phyloP scores from a whole-genome alignment of 352 stramenopile species.

The Globisporangium middletonii region DNA sequence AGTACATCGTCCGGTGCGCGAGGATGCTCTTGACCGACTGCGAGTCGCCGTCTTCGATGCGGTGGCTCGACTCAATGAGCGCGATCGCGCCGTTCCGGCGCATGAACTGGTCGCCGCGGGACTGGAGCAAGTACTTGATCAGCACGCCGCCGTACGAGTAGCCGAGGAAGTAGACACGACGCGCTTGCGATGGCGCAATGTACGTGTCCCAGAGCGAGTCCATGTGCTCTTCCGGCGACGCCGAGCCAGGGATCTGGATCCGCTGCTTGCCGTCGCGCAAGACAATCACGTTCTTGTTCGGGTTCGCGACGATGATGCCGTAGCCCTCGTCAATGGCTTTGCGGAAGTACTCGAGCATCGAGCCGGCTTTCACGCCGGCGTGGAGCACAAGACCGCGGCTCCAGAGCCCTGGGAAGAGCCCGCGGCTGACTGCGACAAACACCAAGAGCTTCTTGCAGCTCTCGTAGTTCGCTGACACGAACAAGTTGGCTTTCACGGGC shows the following conservation, averaged over 20 bases:
- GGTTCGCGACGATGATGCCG: slow-evolving; percentile 85
- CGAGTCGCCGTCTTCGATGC: slow-evolving; percentile 80
- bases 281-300: slow-evolving; percentile 88
- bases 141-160: slow-evolving; percentile 87
- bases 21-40: slow-evolving; percentile 85
- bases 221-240: slow-evolving; percentile 86
- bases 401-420: slow-evolving; percentile 80
- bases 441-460: slow-evolving; percentile 79
- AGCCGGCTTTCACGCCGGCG: slow-evolving; percentile 79
- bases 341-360: slow-evolving; percentile 87
- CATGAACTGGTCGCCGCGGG: slow-evolving; percentile 80
- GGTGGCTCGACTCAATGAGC: slow-evolving; percentile 83
- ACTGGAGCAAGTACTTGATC: slow-evolving; percentile 87
- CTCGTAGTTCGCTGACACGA: slow-evolving; percentile 79
- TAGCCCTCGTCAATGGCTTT: slow-evolving; percentile 82
- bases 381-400: slow-evolving; percentile 80
- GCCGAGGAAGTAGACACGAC: slow-evolving; percentile 80
- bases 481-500: slow-evolving; percentile 78
- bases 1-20: slow-evolving; percentile 87
- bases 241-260: slow-evolving; percentile 75
- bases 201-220: slow-evolving; percentile 85
- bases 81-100: slow-evolving; percentile 82
- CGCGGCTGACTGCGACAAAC: slow-evolving; percentile 78
- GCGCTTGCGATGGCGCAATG: slow-evolving; percentile 44
- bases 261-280: slow-evolving; percentile 74